phyloP scores from a whole-genome alignment of 495 filamentous ascomycete genomes.

The Entonaema liquescens region DNA sequence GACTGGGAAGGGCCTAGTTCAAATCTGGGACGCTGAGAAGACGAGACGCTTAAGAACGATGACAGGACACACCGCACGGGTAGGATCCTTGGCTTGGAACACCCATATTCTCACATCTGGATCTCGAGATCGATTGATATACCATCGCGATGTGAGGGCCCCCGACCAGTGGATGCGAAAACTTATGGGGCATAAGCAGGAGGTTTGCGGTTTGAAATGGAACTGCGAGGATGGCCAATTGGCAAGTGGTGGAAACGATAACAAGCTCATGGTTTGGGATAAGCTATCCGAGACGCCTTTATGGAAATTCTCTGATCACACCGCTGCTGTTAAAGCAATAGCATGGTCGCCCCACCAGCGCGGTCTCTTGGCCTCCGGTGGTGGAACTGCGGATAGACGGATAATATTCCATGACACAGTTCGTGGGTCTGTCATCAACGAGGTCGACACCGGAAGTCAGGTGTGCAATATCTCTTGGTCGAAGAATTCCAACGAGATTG shows the following conservation, averaged over 20 bases:
- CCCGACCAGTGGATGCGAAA: slow-evolving; percentile 88
- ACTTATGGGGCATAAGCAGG: slow-evolving; percentile 94
- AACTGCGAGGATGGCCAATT: slow-evolving; percentile 94
- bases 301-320: slow-evolving; percentile 92
- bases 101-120: slow-evolving; percentile 96
- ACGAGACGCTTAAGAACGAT: slow-evolving; percentile 88
- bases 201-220: slow-evolving; percentile 98
- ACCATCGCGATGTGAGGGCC: slow-evolving; percentile 93
- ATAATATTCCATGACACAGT: slow-evolving; percentile 99
- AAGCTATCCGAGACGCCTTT: slow-evolving; percentile 85
- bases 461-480: slow-evolving; percentile 97
- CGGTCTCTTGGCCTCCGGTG: slow-evolving; percentile 91
- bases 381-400: slow-evolving; percentile 91
- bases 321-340: slow-evolving; percentile 95
- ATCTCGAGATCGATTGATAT: slow-evolving; percentile 90
- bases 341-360: slow-evolving; percentile 98
- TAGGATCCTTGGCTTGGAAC: slow-evolving; percentile 95
- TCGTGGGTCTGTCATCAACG: slow-evolving; percentile 76
- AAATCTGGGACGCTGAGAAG: slow-evolving; percentile 96
- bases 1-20: slow-evolving; percentile 89
- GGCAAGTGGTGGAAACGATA: slow-evolving; percentile 97
- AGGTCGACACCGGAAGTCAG: slow-evolving; percentile 94
- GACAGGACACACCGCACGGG: slow-evolving; percentile 92
- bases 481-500: slow-evolving; percentile 95
- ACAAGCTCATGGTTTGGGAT: slow-evolving; percentile 98